Evolutionary conservation across 192 early-diverging fungal genomes (phyloP), one percentile per base, ranked within the genome.

Genomic region (Neocallimastix lanati): DNA sequence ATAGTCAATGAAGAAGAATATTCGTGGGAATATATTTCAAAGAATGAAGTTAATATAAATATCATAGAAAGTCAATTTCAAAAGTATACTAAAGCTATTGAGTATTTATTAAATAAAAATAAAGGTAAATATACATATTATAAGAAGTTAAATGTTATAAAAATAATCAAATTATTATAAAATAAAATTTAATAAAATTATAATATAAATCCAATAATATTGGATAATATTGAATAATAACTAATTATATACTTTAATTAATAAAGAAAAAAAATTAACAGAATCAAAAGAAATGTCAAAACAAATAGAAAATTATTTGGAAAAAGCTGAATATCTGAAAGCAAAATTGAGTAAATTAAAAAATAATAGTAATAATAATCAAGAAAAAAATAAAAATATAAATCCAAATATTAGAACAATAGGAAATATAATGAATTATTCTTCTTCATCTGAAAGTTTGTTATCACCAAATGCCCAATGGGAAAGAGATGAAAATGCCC

Each of bases 401-500:
- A 37, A 21, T 50, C 16, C 4, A 21, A 50, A 21, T 50, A 16
- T 21, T 6, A 33, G 30, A 33, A 33, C 30, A 33, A 33, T 3
- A 21, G 16, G 13, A 4, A 82, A 33, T 83, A 16, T 28, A 11
- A 12, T 79, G 18, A 82, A n/a, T 27, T 25, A 35, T 77, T 81
- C 76, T 13, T 21, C 28, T 25, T 28, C 82, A 14, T 25, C 80
- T 82, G 28, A 28, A 14, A 33, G 40, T 21, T 21, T 50, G 21
- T 2, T 0, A 50, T 50, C 40, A 76, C 84, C 83, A 2, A 86
- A 85, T 28, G 81, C 85, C 9, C 86, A 85, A 9, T 98, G 96
- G 96, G 93, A 96, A 82, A 85, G 88, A 1, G 94, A 95, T 82
- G 83, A 89, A 18, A 88, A 91, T 16, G 92, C 91, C 0, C 82